These are phyloP conservation scores for Saturnispora ahearnii DNA, from an alignment of 805 yeast species.

Conservation along the genomic window DNA sequence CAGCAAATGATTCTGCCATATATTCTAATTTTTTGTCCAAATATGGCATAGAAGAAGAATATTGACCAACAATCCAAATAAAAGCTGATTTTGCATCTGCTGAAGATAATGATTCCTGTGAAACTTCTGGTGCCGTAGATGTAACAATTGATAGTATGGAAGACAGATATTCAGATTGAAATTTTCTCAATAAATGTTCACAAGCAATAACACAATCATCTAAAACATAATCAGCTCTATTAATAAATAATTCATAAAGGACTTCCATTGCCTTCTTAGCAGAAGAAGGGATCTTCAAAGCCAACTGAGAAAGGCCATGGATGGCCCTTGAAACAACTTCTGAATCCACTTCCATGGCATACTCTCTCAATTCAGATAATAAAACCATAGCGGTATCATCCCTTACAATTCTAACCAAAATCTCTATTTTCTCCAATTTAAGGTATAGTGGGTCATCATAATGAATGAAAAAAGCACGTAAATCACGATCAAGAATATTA, in stretches of 20 bases:
- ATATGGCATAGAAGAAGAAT: constrained; percentile 49
- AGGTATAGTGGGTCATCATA: constrained; percentile 75
- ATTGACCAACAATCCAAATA: constrained; percentile 67
- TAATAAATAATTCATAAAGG: constrained; percentile 48
- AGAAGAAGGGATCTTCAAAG: constrained; percentile 49
- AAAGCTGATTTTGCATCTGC: constrained; percentile 49
- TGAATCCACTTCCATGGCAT: constrained; percentile 78
- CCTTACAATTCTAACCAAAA: constrained; percentile 59
- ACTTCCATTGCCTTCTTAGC: constrained; percentile 52
- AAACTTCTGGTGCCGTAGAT: constrained; percentile 26
- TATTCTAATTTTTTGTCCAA: constrained; percentile 37
- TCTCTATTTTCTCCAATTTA: constrained; percentile 69
- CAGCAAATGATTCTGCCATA: constrained; percentile 45
- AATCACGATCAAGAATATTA: constrained; percentile 60
- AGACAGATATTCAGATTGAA: constrained; percentile 44
- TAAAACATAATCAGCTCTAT: constrained; percentile 52
- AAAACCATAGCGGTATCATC: constrained; percentile 49
- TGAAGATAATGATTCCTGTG: constrained; percentile 37
- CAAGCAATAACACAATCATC: constrained; percentile 55
- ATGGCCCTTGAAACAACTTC: constrained; percentile 63
- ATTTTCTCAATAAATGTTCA: constrained; percentile 59
- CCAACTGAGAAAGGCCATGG: constrained; percentile 61
- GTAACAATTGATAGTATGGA: constrained; percentile 45
- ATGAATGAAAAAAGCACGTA: constrained; percentile 84
- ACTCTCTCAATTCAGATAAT: constrained; percentile 66